Base-by-base conservation (phyloP, 2,329 filamentous ascomycete genomes). In the Neopestalotiopsis clavispora region DNA sequence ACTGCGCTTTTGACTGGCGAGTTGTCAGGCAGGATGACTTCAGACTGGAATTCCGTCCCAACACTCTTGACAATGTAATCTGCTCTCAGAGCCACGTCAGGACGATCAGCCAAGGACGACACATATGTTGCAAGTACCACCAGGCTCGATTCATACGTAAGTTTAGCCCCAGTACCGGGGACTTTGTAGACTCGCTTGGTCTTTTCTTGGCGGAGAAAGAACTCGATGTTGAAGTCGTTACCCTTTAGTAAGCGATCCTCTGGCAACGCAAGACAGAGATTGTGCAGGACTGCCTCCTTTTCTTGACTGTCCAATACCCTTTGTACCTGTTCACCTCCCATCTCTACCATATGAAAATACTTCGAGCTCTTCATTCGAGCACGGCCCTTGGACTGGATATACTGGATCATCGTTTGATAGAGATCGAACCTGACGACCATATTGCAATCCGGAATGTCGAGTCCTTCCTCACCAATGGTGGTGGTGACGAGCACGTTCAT, bases 371-470 rank as follows among this genome's bases (percentile, higher is more conserved):
- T 79, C 74, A 94, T 92, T 52, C 96, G 88, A 13, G 96, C 96
- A 67, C 96, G 89, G 0, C 96, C 96, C 71, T 94, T 89, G 14
- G 95, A 98, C 78, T 99, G 96, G 23, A 98, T 91, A 77, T 98
- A 98, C 76, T 97, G 93, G 66, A 98, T 98, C 79, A 97, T 90
- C 0, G 95, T 98, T 12, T 87, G 86, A 80, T 94, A 97, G 2
- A 97, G 86, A 76, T 98, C 94, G 75, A 98, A 99, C 2, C 95
- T 82, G 69, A 92, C 84, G 38, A 92, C 83, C 1, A 91, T 77
- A 71, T 92, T 91, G 77, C 90, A 92, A 67, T 91, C 88, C 0
- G 90, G 90, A 62, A 92, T 87, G 73, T 92, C 90, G 13, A 92
- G 85, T 0, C 90, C 90, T 75, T 92, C 90, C 74, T 92, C 90